A percentile compares a stretch with the other conserved stretches of the same genome.
Evolutionary conservation across 139 green algal species (phyloP).

Genomic region (Volvox africanus): DNA sequence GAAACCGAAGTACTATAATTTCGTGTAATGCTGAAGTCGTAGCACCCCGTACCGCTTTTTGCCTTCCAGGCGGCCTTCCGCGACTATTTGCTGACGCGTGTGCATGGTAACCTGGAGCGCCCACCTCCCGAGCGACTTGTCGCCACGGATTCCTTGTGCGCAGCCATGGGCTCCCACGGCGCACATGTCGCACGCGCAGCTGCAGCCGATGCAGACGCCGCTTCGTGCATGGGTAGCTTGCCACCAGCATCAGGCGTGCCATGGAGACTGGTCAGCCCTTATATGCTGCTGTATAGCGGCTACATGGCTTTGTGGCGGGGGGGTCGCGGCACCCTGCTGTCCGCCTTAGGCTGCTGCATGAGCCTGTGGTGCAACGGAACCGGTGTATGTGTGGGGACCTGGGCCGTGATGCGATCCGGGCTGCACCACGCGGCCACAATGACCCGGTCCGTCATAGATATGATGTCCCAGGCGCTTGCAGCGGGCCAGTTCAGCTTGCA

Average conservation of each 20-base stretch:
- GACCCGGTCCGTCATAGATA: background rate
- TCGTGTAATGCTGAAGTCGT: too few relatives aligned
- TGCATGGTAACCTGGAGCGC: constrained; percentile 41
- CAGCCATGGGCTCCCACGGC: background rate
- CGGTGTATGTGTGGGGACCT: background rate
- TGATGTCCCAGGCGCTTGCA: background rate
- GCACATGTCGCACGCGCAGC: background rate
- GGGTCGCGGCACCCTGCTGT: background rate
- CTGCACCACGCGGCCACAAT: background rate
- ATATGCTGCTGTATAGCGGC: constrained; percentile 23
- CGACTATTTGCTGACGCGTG: constrained; percentile 15
- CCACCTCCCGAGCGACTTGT: constrained; percentile 17
- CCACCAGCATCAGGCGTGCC: background rate
- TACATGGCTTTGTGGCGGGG: constrained; percentile 14
- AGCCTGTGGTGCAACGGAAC: constrained; percentile 23
- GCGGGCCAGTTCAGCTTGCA: background rate
- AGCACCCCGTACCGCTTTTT: too few relatives aligned
- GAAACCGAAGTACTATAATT: too few relatives aligned
- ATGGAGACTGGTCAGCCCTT: background rate
- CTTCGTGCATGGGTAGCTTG: constrained; percentile 1
- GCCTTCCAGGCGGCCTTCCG: constrained; percentile 20
- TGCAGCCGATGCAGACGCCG: constrained; percentile 22
- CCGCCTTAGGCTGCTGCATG: background rate
- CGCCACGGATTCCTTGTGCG: constrained; percentile 15
- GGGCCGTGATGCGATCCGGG: background rate